A percentile compares a stretch with the other conserved stretches of the same genome.
These are phyloP conservation scores for Solanum tarijense DNA, from an alignment of 257 asterid genomes.

Conservation along the genomic window DNA sequence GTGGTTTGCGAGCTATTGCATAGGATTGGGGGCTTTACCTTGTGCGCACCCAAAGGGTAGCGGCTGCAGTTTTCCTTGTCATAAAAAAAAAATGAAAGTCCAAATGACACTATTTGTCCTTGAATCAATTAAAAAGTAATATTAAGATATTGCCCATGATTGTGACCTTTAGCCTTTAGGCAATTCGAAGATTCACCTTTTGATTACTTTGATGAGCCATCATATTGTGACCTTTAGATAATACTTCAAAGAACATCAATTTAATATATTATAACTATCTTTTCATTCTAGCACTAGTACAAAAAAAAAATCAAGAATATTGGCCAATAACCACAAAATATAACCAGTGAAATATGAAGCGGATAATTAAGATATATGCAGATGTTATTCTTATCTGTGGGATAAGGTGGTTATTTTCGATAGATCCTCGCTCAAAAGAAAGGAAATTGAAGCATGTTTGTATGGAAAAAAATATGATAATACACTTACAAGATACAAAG, in stretches of 20 bases:
- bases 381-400: rapidly evolving
- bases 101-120: neutral
- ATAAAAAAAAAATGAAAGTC: neutral
- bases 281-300: neutral
- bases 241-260: neutral
- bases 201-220: neutral
- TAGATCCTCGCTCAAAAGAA: neutral
- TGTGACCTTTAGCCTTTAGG: neutral
- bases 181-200: neutral
- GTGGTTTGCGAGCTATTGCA: no score
- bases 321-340: neutral
- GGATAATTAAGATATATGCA: neutral
- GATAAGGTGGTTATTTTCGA: rapidly evolving
- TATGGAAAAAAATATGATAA: neutral
- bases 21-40: no score
- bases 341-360: neutral
- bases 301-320: neutral
- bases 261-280: neutral
- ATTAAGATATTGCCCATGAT: neutral
- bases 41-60: no score
- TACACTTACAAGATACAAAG: neutral
- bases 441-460: neutral
- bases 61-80: rapidly evolving
- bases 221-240: neutral
- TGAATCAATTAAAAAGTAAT: neutral